Conservation (phyloP, 2,329 filamentous ascomycete species). For the Verruconis gallopava region DNA sequence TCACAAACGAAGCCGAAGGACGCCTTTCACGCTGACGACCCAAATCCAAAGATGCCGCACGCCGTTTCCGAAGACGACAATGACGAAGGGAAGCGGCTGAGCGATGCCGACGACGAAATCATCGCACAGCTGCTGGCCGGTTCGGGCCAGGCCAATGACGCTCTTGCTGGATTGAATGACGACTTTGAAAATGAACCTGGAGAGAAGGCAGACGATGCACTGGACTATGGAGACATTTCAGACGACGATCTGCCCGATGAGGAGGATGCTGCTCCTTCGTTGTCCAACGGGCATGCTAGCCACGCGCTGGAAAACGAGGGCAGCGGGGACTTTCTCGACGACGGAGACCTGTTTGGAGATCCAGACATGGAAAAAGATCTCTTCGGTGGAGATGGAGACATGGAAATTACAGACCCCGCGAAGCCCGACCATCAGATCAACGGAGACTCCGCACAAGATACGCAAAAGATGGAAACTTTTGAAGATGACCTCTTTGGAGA, state of each 20-base stretch:
- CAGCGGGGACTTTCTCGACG: constrained; percentile 4
- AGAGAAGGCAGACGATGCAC: constrained; percentile 82
- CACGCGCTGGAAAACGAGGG: not conserved
- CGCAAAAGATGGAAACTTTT: constrained; percentile 2
- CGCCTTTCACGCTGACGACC: too few species aligned
- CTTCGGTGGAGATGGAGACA: constrained; percentile 46
- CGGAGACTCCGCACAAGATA: not conserved
- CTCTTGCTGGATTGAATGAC: not conserved
- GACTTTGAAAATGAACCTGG: not conserved
- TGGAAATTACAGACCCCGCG: too few species aligned
- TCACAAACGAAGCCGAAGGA: too few species aligned
- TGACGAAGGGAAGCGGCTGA: not conserved
- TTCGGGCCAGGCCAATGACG: not conserved
- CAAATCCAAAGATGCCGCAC: constrained; percentile 8
- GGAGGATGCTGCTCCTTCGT: constrained; percentile 26
- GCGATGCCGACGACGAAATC: constrained; percentile 2
- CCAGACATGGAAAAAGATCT: constrained; percentile 42
- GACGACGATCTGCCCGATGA: constrained; percentile 86
- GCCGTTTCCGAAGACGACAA: constrained; percentile 1
- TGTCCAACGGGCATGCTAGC: not conserved
- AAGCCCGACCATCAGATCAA: constrained; percentile 37
- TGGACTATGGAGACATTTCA: constrained; percentile 83
- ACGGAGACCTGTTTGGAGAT: constrained; percentile 13
- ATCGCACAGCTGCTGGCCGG: not conserved
- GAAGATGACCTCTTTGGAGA: constrained; percentile 5